A percentile compares a stretch with the other conserved stretches of the same genome.
These are phyloP conservation scores for Crithidia fasciculata DNA, from an alignment of 208 protist genomes.

Conservation along the genomic window DNA sequence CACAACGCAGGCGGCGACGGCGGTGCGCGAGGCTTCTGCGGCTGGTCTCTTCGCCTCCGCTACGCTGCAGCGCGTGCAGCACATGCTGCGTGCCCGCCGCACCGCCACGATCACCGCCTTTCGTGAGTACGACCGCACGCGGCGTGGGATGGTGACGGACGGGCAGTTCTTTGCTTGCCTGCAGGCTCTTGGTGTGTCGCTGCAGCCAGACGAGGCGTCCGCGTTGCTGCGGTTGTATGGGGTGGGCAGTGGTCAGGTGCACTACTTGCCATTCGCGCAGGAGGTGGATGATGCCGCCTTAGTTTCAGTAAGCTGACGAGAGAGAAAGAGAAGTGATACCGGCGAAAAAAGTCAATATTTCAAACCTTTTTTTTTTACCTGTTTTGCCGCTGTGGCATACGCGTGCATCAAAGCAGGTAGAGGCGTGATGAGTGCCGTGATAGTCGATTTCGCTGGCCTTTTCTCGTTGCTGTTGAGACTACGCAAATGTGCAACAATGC, in stretches of 20 bases:
- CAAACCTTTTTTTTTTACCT: constrained; percentile 4
- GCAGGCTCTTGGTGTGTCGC: constrained; percentile 70
- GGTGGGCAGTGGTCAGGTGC: constrained; percentile 70
- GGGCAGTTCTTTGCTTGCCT: constrained; percentile 88
- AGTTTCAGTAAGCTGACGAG: constrained; percentile 28
- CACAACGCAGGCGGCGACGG: neutral
- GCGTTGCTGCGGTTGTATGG: constrained; percentile 52
- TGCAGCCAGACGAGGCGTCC: constrained; percentile 71
- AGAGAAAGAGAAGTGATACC: neutral
- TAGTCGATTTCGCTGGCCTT: too few species aligned
- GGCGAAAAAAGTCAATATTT: neutral
- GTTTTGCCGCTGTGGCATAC: neutral
- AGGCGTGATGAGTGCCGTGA: too few species aligned
- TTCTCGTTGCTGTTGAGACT: too few species aligned
- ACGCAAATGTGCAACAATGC: too few species aligned
- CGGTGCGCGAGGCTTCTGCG: neutral
- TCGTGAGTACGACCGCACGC: constrained; percentile 80
- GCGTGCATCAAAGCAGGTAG: too few species aligned
- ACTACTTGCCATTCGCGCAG: constrained; percentile 69
- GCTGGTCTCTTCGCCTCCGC: constrained; percentile 26
- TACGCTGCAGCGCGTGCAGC: constrained; percentile 56
- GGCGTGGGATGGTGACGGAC: constrained; percentile 79
- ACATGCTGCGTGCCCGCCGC: constrained; percentile 56
- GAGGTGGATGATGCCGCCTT: constrained; percentile 57
- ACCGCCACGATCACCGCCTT: constrained; percentile 64